These are phyloP conservation scores for Pleurostoma richardsiae DNA, from an alignment of 2,329 filamentous ascomycete species.

Conservation along the genomic window DNA sequence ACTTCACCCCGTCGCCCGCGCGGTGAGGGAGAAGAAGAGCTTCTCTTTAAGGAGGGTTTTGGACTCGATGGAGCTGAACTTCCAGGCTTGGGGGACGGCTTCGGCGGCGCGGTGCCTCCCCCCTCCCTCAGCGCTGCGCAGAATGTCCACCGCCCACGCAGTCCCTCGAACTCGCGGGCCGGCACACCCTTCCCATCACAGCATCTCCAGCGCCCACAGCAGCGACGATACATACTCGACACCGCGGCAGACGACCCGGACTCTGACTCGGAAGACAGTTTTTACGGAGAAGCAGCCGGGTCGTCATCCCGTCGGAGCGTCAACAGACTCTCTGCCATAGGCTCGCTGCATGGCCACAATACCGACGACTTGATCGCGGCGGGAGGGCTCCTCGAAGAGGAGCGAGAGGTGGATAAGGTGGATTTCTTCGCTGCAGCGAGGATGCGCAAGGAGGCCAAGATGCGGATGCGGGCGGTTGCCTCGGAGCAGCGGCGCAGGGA, in stretches of 20 bases:
- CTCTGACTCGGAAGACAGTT: background rate
- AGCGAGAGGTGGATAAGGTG: conserved; percentile 12
- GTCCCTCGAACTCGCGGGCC: background rate
- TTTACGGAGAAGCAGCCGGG: too few species aligned
- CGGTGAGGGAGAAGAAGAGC: conserved; percentile 26
- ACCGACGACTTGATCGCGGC: conserved; percentile 13
- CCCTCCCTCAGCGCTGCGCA: background rate
- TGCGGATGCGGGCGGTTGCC: conserved; percentile 14
- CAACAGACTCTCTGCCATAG: conserved; percentile 9
- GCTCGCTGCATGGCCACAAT: conserved; percentile 1
- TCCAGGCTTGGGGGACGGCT: conserved; percentile 23
- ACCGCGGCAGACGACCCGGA: background rate
- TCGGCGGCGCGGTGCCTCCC: conserved; percentile 4
- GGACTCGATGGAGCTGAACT: conserved; percentile 25
- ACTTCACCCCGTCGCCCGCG: conserved; percentile 8
- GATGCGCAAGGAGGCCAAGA: conserved; percentile 24
- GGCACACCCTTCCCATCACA: background rate
- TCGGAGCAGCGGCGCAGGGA: background rate
- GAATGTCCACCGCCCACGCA: background rate
- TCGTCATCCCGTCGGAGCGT: conserved; percentile 1
- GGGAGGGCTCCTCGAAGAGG: background rate
- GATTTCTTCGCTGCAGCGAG: conserved; percentile 20
- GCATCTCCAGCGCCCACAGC: background rate
- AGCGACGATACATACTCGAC: conserved; percentile 2
- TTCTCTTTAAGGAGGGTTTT: conserved; percentile 30